Percentiles rank a stretch among this genome's conserved stretches.
Evolutionary conservation across 116 monocot genomes (phyloP).

Genomic region (Iris pallida): DNA sequence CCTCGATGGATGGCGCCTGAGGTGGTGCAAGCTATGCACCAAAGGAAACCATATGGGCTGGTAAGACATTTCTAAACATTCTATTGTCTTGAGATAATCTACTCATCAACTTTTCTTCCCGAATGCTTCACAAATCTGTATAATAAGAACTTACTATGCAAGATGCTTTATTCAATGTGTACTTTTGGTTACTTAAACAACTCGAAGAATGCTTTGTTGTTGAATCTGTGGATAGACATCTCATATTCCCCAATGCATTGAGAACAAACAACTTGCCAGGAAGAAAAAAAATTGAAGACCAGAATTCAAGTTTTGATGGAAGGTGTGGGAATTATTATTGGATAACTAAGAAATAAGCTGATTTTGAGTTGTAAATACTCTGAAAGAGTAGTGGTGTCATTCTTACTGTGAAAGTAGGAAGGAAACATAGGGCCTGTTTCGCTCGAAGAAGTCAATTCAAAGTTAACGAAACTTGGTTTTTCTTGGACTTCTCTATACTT

Average conservation of each 20-base stretch:
- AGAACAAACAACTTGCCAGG: too few species aligned
- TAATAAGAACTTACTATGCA: neutral
- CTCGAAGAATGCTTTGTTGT: neutral
- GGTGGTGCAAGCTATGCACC: slow-evolving; percentile 69
- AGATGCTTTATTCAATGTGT: neutral
- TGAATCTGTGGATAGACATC: neutral
- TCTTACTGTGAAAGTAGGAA: too few species aligned
- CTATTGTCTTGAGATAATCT: neutral
- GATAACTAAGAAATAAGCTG: too few species aligned
- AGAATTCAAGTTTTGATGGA: too few species aligned
- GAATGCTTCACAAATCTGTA: neutral
- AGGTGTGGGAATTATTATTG: too few species aligned
- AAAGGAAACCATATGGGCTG: slow-evolving; percentile 71
- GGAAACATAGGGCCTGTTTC: too few species aligned
- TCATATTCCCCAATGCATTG: neutral
- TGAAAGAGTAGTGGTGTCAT: too few species aligned
- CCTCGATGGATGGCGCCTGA: slow-evolving; percentile 99
- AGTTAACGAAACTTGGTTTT: too few species aligned
- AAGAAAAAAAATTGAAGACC: too few species aligned
- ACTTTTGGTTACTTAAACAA: neutral
- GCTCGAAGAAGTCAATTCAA: too few species aligned
- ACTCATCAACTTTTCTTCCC: neutral
- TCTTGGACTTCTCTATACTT: too few species aligned
- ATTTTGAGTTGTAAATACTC: too few species aligned
- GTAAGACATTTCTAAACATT: slow-evolving; percentile 31